phyloP scores from a whole-genome alignment of 257 asterid species.

The Perilla frutescens region DNA sequence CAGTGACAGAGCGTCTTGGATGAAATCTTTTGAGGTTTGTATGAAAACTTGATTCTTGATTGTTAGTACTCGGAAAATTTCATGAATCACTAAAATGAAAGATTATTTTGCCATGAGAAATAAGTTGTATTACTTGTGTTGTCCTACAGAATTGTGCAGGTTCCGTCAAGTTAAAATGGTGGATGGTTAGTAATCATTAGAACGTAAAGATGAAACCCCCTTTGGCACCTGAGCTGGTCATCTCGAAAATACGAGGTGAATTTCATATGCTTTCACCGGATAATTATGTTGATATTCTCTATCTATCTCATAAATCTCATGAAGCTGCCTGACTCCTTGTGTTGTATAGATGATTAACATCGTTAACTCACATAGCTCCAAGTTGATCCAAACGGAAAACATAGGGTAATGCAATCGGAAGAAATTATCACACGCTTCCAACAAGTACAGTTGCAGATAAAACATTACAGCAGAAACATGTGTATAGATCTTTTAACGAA shows the following conservation, averaged over 20 bases:
- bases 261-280: neutral
- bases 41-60: slow-evolving; percentile 25
- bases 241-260: slow-evolving; percentile 4
- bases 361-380: no score
- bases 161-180: slow-evolving; percentile 20
- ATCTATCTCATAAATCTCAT: neutral
- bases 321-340: no score
- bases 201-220: slow-evolving; percentile 4
- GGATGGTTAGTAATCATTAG: slow-evolving; percentile 22
- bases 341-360: no score
- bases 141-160: slow-evolving; percentile 35
- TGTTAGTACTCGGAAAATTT: slow-evolving; percentile 2
- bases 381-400: no score
- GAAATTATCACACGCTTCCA: neutral
- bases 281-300: neutral
- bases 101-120: slow-evolving; percentile 16
- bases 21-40: slow-evolving; percentile 31
- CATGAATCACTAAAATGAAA: slow-evolving; percentile 1
- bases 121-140: slow-evolving; percentile 16
- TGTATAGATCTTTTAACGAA: neutral
- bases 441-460: slow-evolving; percentile 1
- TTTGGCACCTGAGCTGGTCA: neutral
- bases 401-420: no score
- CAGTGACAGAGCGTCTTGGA: neutral
- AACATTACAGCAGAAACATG: neutral